phyloP scores from a whole-genome alignment of 345 rosid genomes.

The Citrus inodora region DNA sequence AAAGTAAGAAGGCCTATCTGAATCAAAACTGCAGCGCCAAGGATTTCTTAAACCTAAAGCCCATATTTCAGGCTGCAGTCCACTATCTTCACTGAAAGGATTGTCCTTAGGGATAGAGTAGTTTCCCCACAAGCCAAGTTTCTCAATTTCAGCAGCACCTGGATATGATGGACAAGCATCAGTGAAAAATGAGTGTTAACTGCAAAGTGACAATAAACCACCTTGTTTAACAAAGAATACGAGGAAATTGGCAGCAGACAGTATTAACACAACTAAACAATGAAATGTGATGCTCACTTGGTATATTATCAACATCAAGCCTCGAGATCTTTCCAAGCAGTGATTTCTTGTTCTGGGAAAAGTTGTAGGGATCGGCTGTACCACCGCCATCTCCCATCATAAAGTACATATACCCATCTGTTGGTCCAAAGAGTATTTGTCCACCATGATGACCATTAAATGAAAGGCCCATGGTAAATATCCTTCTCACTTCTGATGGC shows the following conservation, averaged over 20 bases:
- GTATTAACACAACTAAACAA: background rate
- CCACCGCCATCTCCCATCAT: slow-evolving; percentile 97
- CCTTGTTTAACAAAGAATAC: background rate
- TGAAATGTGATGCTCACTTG: slow-evolving; percentile 46
- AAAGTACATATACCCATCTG: slow-evolving; percentile 81
- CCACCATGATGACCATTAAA: slow-evolving; percentile 81
- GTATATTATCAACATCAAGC: slow-evolving; percentile 77
- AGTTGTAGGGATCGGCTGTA: slow-evolving; percentile 73
- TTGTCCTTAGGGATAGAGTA: slow-evolving; percentile 74
- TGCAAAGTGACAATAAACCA: slow-evolving; percentile 4
- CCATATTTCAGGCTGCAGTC: slow-evolving; percentile 65
- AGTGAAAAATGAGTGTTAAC: background rate
- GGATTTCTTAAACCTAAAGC: slow-evolving; percentile 73
- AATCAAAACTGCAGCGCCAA: slow-evolving; percentile 86
- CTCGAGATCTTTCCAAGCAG: slow-evolving; percentile 94
- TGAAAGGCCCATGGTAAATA: slow-evolving; percentile 93
- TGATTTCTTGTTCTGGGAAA: slow-evolving; percentile 91
- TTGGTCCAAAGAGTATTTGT: slow-evolving; percentile 93
- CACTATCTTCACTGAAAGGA: slow-evolving; percentile 50
- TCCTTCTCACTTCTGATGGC: slow-evolving; percentile 82
- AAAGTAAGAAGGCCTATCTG: slow-evolving; percentile 70
- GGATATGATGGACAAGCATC: slow-evolving; percentile 11
- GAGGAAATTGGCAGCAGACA: slow-evolving; percentile 1
- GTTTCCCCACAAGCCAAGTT: slow-evolving; percentile 73
- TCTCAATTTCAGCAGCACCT: slow-evolving; percentile 51